Conservation (phyloP, 2,329 filamentous ascomycete species). For the Orbilia ellipsospora region DNA sequence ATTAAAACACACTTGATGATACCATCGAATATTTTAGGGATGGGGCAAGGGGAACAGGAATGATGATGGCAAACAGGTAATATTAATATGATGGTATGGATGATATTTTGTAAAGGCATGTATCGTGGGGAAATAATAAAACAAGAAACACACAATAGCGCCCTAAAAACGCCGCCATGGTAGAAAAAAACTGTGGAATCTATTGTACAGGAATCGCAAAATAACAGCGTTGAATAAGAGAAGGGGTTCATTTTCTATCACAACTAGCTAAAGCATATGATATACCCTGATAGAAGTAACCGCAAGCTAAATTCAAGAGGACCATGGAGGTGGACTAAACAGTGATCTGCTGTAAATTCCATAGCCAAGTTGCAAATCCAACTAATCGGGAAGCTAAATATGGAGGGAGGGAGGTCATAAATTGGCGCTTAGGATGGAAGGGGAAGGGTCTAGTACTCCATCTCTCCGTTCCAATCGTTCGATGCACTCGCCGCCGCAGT, state of each 20-base stretch:
- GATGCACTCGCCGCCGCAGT: slow-evolving; percentile 52
- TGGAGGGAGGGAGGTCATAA: no score
- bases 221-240: not conserved
- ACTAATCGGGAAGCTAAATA: no score
- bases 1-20: not conserved
- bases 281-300: not conserved
- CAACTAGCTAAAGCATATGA: not conserved
- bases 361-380: no score
- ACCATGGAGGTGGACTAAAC: not conserved
- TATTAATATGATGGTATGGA: slow-evolving; percentile 14
- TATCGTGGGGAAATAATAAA: slow-evolving; percentile 2
- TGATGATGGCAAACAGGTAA: not conserved
- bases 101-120: slow-evolving; percentile 6
- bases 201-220: slow-evolving; percentile 19
- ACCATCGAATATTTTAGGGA: not conserved
- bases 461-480: slow-evolving; percentile 54
- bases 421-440: not conserved
- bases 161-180: slow-evolving; percentile 23
- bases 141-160: slow-evolving; percentile 12
- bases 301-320: not conserved
- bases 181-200: slow-evolving; percentile 1
- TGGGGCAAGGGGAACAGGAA: not conserved
- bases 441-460: slow-evolving; percentile 41
- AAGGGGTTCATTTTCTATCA: not conserved
- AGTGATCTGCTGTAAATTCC: not conserved